These are phyloP conservation scores for Drechslerella dactyloides DNA, from an alignment of 2,329 filamentous ascomycete species.

Conservation along the genomic window DNA sequence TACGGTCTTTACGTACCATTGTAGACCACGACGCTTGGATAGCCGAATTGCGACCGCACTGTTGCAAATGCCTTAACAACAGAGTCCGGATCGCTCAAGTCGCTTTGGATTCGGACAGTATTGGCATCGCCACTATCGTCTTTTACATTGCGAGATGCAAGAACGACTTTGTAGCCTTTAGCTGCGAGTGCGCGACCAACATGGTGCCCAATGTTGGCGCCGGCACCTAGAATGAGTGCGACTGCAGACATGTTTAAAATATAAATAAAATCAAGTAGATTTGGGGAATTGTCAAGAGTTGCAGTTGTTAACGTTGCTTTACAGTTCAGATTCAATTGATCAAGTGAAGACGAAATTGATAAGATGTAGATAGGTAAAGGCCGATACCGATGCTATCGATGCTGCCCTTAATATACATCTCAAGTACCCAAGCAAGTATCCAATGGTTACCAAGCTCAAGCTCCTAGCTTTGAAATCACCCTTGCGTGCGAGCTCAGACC, in stretches of 20 bases:
- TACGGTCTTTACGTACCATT: constrained; percentile 56
- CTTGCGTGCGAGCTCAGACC: too few relatives aligned
- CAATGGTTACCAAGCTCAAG: too few relatives aligned
- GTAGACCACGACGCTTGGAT: constrained; percentile 61
- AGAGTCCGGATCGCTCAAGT: constrained; percentile 58
- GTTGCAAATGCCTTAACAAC: constrained; percentile 58
- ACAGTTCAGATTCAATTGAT: too few relatives aligned
- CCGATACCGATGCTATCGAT: too few relatives aligned
- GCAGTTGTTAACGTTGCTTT: too few relatives aligned
- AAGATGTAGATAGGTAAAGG: too few relatives aligned
- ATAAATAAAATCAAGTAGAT: too few relatives aligned
- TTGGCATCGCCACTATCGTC: constrained; percentile 55
- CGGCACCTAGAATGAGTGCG: constrained; percentile 60
- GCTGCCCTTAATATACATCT: too few relatives aligned
- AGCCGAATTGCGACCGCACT: constrained; percentile 57
- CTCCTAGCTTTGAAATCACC: too few relatives aligned
- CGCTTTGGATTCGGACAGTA: constrained; percentile 57
- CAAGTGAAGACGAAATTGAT: too few relatives aligned
- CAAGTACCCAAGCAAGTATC: too few relatives aligned
- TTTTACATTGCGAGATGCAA: constrained; percentile 57
- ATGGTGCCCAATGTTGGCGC: constrained; percentile 58
- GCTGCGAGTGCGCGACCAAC: constrained; percentile 58
- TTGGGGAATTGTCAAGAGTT: too few relatives aligned
- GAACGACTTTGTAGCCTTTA: constrained; percentile 60
- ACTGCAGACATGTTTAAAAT: constrained; percentile 53